phyloP scores from a whole-genome alignment of 1,284 basidiomycete genomes.

The Trichosporon faecale region DNA sequence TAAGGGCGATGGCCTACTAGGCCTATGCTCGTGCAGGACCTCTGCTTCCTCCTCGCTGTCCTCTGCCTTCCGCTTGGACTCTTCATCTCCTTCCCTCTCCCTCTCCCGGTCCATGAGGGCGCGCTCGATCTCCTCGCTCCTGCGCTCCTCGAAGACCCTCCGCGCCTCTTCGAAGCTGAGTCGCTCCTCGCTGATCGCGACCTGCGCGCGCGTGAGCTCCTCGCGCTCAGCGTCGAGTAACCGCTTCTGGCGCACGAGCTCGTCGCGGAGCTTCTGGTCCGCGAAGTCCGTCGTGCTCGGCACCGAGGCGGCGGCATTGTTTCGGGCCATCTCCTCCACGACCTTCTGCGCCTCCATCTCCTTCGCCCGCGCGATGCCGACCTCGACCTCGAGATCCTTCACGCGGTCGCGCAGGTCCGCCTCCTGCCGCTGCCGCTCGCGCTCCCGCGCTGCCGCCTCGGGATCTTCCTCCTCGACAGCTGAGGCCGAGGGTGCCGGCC shows the following conservation, averaged over 20 bases:
- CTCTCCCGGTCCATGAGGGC: slow-evolving; percentile 43
- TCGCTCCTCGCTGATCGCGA: slow-evolving; percentile 64
- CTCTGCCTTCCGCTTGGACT: background rate
- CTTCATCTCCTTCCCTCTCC: slow-evolving; percentile 46
- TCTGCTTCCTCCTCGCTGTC: background rate
- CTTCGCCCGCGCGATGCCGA: slow-evolving; percentile 36
- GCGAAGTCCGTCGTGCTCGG: slow-evolving; percentile 26
- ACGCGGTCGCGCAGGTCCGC: slow-evolving; percentile 41
- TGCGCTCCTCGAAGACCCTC: slow-evolving; percentile 60
- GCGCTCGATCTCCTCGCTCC: slow-evolving; percentile 28
- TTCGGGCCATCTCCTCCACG: slow-evolving; percentile 38
- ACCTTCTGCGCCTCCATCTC: slow-evolving; percentile 43
- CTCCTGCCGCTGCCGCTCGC: slow-evolving; percentile 33
- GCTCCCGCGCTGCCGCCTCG: slow-evolving; percentile 28
- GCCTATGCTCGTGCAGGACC: background rate
- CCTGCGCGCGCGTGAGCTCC: slow-evolving; percentile 63
- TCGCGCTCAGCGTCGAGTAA: slow-evolving; percentile 64
- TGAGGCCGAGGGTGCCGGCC: background rate
- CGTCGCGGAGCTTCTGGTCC: slow-evolving; percentile 25
- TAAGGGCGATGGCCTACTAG: background rate
- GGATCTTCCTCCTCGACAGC: slow-evolving; percentile 30
- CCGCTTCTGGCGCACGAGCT: slow-evolving; percentile 38
- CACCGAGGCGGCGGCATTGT: slow-evolving; percentile 24
- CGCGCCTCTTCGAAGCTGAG: slow-evolving; percentile 59
- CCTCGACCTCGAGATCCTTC: slow-evolving; percentile 49